A percentile compares a stretch with the other conserved stretches of the same genome.
These are phyloP conservation scores for Flaveria linearis DNA, from an alignment of 129 eudicot species.

Conservation along the genomic window DNA sequence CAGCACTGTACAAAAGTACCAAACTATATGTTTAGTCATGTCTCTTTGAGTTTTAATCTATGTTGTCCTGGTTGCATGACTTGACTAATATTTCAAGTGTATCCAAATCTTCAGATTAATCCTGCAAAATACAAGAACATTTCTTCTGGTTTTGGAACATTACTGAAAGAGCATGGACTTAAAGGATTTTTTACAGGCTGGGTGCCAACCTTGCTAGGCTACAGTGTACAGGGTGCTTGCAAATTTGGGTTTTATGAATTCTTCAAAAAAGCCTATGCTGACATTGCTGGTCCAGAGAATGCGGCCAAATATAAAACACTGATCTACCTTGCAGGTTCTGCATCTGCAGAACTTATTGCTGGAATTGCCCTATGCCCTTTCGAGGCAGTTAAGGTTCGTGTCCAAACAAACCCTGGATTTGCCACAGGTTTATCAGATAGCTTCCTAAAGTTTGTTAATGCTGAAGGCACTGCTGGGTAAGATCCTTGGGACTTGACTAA, in stretches of 20 bases:
- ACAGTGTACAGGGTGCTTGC: slow-evolving; percentile 88
- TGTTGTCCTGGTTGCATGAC: neutral
- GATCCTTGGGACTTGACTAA: slow-evolving; percentile 2
- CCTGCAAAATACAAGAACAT: slow-evolving; percentile 84
- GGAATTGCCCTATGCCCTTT: slow-evolving; percentile 89
- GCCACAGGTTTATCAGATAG: slow-evolving; percentile 86
- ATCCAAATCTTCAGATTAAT: slow-evolving; percentile 54
- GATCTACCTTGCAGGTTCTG: slow-evolving; percentile 87
- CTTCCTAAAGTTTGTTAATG: slow-evolving; percentile 62
- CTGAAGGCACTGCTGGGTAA: slow-evolving; percentile 80
- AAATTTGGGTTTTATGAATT: slow-evolving; percentile 83
- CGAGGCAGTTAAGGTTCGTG: slow-evolving; percentile 94
- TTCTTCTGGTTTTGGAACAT: slow-evolving; percentile 62
- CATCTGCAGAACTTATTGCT: slow-evolving; percentile 87
- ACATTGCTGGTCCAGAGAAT: slow-evolving; percentile 77
- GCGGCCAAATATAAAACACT: slow-evolving; percentile 80
- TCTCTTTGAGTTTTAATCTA: neutral
- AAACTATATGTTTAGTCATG: slow-evolving; percentile 1
- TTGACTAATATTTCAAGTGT: neutral
- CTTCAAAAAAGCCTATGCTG: slow-evolving; percentile 84
- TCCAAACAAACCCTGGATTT: slow-evolving; percentile 92
- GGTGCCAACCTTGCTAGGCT: slow-evolving; percentile 88
- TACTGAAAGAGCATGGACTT: slow-evolving; percentile 84
- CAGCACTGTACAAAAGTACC: neutral
- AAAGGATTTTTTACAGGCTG: slow-evolving; percentile 88